Evolutionary conservation across 192 early-diverging fungal genomes (phyloP).

Genomic region (Rhizoclosmatium globosum): DNA sequence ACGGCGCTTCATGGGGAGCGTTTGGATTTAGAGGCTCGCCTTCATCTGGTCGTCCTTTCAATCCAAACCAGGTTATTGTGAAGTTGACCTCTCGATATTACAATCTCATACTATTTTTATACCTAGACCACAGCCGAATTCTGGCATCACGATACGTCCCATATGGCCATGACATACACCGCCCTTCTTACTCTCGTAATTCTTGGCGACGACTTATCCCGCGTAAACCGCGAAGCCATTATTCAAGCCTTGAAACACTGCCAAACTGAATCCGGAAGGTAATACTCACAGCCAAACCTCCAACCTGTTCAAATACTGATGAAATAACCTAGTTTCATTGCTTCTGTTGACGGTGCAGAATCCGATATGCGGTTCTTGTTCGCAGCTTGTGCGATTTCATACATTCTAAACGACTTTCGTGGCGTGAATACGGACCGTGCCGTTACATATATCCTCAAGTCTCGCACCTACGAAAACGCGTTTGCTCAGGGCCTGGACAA

Average conservation of each 20-base stretch:
- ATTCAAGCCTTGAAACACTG: constrained; percentile 63
- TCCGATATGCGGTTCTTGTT: constrained; percentile 91
- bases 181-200: constrained; percentile 81
- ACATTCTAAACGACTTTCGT: constrained; percentile 89
- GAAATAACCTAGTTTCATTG: constrained; percentile 65
- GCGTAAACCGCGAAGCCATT: constrained; percentile 80
- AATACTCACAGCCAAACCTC: neutral
- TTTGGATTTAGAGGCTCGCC: constrained; percentile 80
- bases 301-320: no score
- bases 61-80: constrained; percentile 34
- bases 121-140: constrained; percentile 18
- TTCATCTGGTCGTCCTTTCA: constrained; percentile 66
- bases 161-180: constrained; percentile 84
- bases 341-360: constrained; percentile 75
- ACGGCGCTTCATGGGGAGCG: neutral
- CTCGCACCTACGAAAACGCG: constrained; percentile 76
- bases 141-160: constrained; percentile 36
- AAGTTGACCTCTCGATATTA: neutral
- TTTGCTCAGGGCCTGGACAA: constrained; percentile 77
- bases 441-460: constrained; percentile 64
- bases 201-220: constrained; percentile 87
- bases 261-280: constrained; percentile 83
- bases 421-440: constrained; percentile 75
- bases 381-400: constrained; percentile 85
- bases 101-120: neutral